Evolutionary conservation across 2,329 filamentous ascomycete species (phyloP).

Genomic region (Cadophora gregata): DNA sequence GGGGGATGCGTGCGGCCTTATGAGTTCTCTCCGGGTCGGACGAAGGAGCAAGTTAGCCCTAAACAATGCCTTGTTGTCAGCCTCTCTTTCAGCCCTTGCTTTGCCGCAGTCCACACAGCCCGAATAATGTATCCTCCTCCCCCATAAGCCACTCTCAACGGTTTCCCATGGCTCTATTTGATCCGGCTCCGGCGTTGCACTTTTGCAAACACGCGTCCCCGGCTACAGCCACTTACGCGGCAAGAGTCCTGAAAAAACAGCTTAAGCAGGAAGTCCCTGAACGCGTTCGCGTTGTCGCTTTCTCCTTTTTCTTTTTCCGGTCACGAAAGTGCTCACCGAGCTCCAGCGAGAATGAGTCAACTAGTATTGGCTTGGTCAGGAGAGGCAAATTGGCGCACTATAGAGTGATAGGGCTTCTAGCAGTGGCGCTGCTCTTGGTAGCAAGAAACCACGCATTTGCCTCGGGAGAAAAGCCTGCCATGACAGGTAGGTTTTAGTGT

Average conservation of each 20-base stretch:
- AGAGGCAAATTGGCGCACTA: constrained; percentile 16
- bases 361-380: not conserved
- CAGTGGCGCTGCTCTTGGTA: not conserved
- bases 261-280: not conserved
- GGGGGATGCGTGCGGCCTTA: not conserved
- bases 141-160: constrained; percentile 1
- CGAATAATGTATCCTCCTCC: not conserved
- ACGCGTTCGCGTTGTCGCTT: not conserved
- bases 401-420: not conserved
- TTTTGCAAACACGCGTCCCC: not conserved
- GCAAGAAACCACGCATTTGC: not conserved
- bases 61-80: not conserved
- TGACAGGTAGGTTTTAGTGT: not conserved
- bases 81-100: not conserved
- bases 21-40: not conserved
- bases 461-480: not conserved
- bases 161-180: constrained; percentile 14
- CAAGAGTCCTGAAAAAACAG: constrained; percentile 1
- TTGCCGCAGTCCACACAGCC: constrained; percentile 8
- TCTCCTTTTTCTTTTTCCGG: not conserved
- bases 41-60: constrained; percentile 2
- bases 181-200: not conserved
- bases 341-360: constrained; percentile 1
- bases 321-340: constrained; percentile 11
- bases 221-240: not conserved